Base-by-base conservation (phyloP, 2,329 filamentous ascomycete species). In the Intubia oerlemansii region DNA sequence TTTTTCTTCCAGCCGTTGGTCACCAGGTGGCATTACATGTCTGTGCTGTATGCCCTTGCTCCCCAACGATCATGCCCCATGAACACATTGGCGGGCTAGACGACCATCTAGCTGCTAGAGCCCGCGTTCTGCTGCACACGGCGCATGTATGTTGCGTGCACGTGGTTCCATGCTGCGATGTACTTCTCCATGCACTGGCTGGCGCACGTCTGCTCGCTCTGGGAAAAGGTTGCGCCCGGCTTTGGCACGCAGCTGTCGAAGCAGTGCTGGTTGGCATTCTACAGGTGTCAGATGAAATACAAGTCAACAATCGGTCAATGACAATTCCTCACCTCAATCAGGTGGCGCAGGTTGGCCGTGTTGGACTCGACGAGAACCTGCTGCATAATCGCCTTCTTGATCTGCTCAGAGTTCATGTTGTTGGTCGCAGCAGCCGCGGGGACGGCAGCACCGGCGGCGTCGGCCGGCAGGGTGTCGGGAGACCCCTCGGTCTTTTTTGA, bases 141-240 rank as follows among this genome's bases (percentile, higher is more conserved):
- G 36, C 51, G 50, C 43, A 80, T 65, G 48, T 80, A 81, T 23
- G 70, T 59, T 27, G 59, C 50, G 54, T 71, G 76, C 43, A 79
- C 70, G 37, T 63, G 55, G 53, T 82, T 82, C 78, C 78, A 85
- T 9, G 75, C 64, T 18, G 61, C 54, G 59, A 84, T 79, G 59
- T 84, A 85, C 52, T 84, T 84, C 43, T 84, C 76, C 67, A 82
- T 78, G 57, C 78, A 85, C 35, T 63, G 59, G 13, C 64, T 77
- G 44, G 78, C 61, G 55, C 78, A 85, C 14, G 63, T 58, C 44
- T 68, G 58, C 49, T 85, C 78, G 50, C 62, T 51, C 50, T 60
- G 65, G 28, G 70, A 72, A 32, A 84, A 53, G 30, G 66, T 68
- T 28, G 59, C 49, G 33, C 74, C 71, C 30, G 78, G 73, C 44